Percentiles rank a stretch among this genome's conserved stretches.
These are phyloP conservation scores for Pinguiococcus pyrenoidosus DNA, from an alignment of 108 stramenopile genomes.

Conservation along the genomic window DNA sequence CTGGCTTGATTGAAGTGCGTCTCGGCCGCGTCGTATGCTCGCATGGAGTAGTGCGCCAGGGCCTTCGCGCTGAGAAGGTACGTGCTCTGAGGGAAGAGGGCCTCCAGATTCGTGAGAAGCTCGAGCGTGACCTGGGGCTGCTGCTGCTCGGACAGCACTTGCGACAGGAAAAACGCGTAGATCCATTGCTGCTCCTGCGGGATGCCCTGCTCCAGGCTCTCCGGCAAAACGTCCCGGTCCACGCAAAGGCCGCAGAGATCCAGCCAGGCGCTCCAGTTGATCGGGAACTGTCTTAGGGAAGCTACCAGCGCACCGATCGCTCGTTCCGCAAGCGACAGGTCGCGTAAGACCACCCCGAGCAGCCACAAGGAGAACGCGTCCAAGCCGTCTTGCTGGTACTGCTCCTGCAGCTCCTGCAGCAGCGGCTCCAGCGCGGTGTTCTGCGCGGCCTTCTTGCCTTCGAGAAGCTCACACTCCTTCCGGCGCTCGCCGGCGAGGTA, in stretches of 20 bases:
- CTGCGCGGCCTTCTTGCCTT: no score
- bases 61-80: slow-evolving; percentile 59
- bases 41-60: slow-evolving; percentile 25
- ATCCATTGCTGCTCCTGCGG: slow-evolving; percentile 7
- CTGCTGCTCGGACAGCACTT: slow-evolving; percentile 70
- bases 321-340: no score
- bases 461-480: no score
- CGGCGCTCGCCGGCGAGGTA: slow-evolving; percentile 83
- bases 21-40: not conserved
- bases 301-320: no score
- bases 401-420: slow-evolving; percentile 48
- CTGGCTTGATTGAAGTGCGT: slow-evolving; percentile 51
- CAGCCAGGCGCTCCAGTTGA: slow-evolving; percentile 91
- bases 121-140: slow-evolving; percentile 52
- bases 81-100: slow-evolving; percentile 49
- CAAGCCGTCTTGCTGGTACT: slow-evolving; percentile 22
- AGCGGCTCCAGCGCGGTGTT: slow-evolving; percentile 54
- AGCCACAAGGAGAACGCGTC: slow-evolving; percentile 84
- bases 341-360: no score
- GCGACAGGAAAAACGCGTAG: slow-evolving; percentile 18
- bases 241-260: slow-evolving; percentile 60
- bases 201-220: slow-evolving; percentile 38
- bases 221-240: slow-evolving; percentile 47
- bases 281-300: slow-evolving; percentile 59
- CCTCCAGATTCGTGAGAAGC: slow-evolving; percentile 8